Conservation (phyloP, 2,329 filamentous ascomycete species). For the Pestalotiopsis sp. region DNA sequence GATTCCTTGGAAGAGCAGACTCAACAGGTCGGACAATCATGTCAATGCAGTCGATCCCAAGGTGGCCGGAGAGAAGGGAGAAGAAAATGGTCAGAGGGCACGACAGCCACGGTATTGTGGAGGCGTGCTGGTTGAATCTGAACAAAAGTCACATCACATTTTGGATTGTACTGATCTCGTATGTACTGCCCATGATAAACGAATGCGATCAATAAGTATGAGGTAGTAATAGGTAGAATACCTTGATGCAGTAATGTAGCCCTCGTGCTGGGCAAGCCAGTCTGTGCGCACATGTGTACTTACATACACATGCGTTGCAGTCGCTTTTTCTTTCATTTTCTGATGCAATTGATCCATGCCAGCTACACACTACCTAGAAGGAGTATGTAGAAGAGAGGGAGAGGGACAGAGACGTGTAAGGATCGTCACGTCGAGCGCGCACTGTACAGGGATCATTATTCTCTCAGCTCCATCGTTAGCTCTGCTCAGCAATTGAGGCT, state of each 20-base stretch:
- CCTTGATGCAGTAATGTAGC: neutral
- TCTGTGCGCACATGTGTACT: constrained; percentile 2
- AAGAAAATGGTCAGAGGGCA: neutral
- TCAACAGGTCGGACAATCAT: neutral
- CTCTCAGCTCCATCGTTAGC: constrained; percentile 1
- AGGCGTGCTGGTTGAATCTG: neutral
- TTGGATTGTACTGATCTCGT: neutral
- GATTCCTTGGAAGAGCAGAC: neutral
- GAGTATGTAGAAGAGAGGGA: neutral
- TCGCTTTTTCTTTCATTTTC: neutral
- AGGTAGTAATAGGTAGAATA: neutral
- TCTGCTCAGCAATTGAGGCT: neutral
- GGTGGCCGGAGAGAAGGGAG: neutral
- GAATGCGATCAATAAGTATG: neutral
- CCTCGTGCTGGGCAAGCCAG: neutral
- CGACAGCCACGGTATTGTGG: neutral
- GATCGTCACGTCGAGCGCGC: neutral
- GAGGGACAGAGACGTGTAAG: neutral
- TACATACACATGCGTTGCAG: neutral
- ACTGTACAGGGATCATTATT: constrained; percentile 5
- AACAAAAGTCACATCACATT: no score
- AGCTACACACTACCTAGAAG: neutral
- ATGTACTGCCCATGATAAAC: neutral
- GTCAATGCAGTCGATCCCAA: neutral
- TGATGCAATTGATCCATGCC: neutral